phyloP scores from a whole-genome alignment of 2,329 filamentous ascomycete species.

The Didymella segeticola region DNA sequence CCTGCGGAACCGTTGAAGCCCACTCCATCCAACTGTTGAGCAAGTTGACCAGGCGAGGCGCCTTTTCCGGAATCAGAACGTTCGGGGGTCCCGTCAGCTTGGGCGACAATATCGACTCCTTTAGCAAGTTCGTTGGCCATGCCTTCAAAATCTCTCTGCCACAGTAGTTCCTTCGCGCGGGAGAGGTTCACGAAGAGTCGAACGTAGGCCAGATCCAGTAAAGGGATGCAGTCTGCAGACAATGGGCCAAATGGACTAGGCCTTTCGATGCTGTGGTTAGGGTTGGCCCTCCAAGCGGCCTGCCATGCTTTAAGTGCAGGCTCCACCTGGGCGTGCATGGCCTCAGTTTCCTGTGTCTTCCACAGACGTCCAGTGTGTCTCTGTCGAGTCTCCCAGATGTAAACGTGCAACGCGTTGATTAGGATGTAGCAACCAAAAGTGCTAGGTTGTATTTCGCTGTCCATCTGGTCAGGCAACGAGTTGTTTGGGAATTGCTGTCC shows the following conservation, averaged over 20 bases:
- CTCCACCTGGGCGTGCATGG: slow-evolving; percentile 95
- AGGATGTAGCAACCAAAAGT: slow-evolving; percentile 90
- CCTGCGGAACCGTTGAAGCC: slow-evolving; percentile 43
- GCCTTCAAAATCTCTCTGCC: slow-evolving; percentile 90
- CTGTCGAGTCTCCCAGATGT: slow-evolving; percentile 97
- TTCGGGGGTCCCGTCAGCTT: slow-evolving; percentile 68
- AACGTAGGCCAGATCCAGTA: slow-evolving; percentile 91
- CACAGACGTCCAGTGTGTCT: slow-evolving; percentile 86
- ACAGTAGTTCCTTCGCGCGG: slow-evolving; percentile 89
- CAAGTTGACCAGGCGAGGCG: slow-evolving; percentile 32
- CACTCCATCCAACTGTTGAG: slow-evolving; percentile 30
- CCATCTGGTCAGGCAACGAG: slow-evolving; percentile 58
- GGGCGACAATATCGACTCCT: slow-evolving; percentile 76
- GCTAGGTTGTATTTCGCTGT: slow-evolving; percentile 77
- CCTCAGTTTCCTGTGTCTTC: slow-evolving; percentile 91
- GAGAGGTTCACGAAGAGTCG: slow-evolving; percentile 93
- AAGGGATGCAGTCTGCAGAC: slow-evolving; percentile 87
- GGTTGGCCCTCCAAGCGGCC: slow-evolving; percentile 86
- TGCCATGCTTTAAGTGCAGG: slow-evolving; percentile 95
- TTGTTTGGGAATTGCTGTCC: slow-evolving; percentile 59
- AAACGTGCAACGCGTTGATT: slow-evolving; percentile 95
- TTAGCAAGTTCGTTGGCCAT: slow-evolving; percentile 87
- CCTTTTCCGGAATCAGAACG: slow-evolving; percentile 41
- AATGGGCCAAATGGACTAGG: slow-evolving; percentile 87
- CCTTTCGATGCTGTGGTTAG: slow-evolving; percentile 80